A percentile compares a stretch with the other conserved stretches of the same genome.
phyloP scores from a whole-genome alignment of 1,284 basidiomycete species.

The Schizophyllum amplum region DNA sequence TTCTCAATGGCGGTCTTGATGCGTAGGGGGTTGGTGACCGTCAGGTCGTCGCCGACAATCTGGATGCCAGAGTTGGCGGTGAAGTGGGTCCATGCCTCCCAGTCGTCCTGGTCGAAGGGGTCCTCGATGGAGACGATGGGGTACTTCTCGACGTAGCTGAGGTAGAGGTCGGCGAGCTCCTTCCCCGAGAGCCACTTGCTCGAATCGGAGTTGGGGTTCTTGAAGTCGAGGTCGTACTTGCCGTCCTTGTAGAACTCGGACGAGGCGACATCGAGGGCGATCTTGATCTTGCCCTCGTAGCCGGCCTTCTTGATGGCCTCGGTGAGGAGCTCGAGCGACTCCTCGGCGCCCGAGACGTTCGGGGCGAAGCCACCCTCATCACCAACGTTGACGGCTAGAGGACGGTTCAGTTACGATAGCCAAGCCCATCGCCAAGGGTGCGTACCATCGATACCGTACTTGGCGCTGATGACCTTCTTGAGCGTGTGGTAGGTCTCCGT shows the following conservation, averaged over 20 bases:
- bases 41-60: constrained; percentile 97
- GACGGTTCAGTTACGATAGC: constrained; percentile 8
- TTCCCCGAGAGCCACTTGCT: constrained; percentile 92
- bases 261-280: constrained; percentile 97
- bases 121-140: constrained; percentile 98
- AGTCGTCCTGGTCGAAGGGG: constrained; percentile 99
- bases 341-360: constrained; percentile 95
- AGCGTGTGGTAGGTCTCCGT: constrained; percentile 98
- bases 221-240: constrained; percentile 99
- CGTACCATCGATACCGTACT: constrained; percentile 97
- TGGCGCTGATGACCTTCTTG: constrained; percentile 99
- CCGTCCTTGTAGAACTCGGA: constrained; percentile 99
- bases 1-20: constrained; percentile 99
- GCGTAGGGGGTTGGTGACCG: constrained; percentile 95
- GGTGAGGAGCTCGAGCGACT: constrained; percentile 92
- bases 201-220: constrained; percentile 98
- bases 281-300: constrained; percentile 98
- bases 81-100: constrained; percentile 96
- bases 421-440: constrained; percentile 7
- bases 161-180: constrained; percentile 92
- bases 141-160: constrained; percentile 84
- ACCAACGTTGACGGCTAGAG: constrained; percentile 93
- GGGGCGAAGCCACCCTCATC: constrained; percentile 99
- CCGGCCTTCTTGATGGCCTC: constrained; percentile 98
- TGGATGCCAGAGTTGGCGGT: constrained; percentile 73